Evolutionary conservation across 164 flowering plant genomes (phyloP).

Genomic region (Chimonanthus praecox): DNA sequence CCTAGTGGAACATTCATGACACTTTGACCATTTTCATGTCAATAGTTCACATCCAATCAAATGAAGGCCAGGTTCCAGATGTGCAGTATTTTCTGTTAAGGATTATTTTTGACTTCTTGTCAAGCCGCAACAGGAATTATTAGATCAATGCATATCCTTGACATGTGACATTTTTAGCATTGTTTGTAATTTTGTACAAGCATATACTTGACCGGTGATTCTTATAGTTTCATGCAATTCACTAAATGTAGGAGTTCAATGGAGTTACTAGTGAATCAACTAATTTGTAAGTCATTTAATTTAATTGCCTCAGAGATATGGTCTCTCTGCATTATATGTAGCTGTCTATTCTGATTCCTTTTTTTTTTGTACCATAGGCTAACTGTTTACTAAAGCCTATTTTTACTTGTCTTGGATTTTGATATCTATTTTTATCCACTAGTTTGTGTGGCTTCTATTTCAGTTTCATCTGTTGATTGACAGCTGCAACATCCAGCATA

Average conservation of each 20-base stretch:
- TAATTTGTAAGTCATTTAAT: not conserved
- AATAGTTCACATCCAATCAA: not conserved
- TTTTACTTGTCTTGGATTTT: not conserved
- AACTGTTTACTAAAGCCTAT: not conserved
- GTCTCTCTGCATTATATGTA: not conserved
- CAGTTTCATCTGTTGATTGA: not conserved
- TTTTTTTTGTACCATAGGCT: not conserved
- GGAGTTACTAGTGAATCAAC: not conserved
- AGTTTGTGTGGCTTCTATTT: not conserved
- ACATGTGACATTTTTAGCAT: no score
- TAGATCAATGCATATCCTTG: no score
- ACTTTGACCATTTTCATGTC: not conserved
- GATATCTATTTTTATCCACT: not conserved
- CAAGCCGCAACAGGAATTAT: not conserved
- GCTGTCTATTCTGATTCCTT: not conserved
- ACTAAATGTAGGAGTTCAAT: not conserved
- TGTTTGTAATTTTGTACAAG: no score
- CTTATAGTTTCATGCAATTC: not conserved
- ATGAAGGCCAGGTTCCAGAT: not conserved
- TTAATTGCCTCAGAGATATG: not conserved
- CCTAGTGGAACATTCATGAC: not conserved
- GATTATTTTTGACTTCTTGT: not conserved
- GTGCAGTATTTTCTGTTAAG: not conserved
- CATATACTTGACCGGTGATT: no score
- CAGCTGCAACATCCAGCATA: not conserved